Evolutionary conservation across 1,284 basidiomycete genomes (phyloP).

Genomic region (Cryptococcus sp.): DNA sequence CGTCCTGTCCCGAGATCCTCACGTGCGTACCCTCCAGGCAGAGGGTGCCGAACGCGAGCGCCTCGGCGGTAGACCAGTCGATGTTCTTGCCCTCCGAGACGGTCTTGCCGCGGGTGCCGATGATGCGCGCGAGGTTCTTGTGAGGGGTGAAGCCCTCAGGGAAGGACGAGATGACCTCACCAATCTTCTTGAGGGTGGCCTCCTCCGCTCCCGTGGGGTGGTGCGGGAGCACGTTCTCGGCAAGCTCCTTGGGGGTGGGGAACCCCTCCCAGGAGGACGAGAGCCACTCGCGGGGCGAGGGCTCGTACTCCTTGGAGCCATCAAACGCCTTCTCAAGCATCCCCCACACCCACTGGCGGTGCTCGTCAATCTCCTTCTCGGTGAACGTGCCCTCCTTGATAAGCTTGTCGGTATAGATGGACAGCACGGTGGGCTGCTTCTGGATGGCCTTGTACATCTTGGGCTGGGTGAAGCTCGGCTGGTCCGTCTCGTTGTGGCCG

Average conservation of each 20-base stretch:
- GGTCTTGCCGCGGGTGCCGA: conserved; percentile 79
- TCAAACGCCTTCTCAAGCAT: conserved; percentile 93
- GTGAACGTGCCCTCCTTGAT: conserved; percentile 91
- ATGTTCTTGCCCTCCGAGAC: conserved; percentile 88
- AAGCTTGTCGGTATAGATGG: conserved; percentile 87
- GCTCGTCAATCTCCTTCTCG: conserved; percentile 94
- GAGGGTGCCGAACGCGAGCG: conserved; percentile 91
- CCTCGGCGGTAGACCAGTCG: conserved; percentile 99
- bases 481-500: conserved; percentile 99
- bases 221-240: conserved; percentile 85
- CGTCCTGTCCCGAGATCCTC: conserved; percentile 95
- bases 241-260: conserved; percentile 93
- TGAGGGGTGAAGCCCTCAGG: conserved; percentile 85
- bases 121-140: conserved; percentile 91
- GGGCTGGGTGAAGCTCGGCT: conserved; percentile 98
- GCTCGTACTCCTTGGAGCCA: conserved; percentile 89
- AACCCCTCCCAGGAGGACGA: conserved; percentile 98
- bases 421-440: conserved; percentile 88
- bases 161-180: conserved; percentile 78
- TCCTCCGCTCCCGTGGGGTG: conserved; percentile 78
- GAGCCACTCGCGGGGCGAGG: conserved; percentile 92
- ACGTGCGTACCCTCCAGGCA: conserved; percentile 92
- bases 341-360: conserved; percentile 99
- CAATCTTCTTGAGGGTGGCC: conserved; percentile 77
- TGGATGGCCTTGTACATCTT: conserved; percentile 98